Base-by-base conservation (phyloP, 2,329 filamentous ascomycete genomes). In the Trichoderma gracile region DNA sequence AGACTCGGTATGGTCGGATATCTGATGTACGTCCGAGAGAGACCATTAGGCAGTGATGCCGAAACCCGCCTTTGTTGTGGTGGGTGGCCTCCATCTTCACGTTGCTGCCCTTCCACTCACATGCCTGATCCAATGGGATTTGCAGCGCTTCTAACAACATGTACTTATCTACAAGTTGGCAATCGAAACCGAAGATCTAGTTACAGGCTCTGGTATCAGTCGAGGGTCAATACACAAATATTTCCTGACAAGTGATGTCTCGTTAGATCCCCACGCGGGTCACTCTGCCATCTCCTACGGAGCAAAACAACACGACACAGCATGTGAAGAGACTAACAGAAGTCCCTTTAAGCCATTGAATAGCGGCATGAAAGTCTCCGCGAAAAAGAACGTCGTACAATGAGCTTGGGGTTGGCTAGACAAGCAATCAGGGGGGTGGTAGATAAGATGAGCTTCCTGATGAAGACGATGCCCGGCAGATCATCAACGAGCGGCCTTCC, bases 371-470 rank as follows among this genome's bases (percentile, higher is more conserved):
- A 7, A n/a, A 46, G 56, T 59, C 56, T 49, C 45, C 61, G 25
- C 1, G 25, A 14, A 1, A 43, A 50, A 43, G 5, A 27, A 43
- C 21, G 19, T 40, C 40, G 49, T 47, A 40, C 43, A 59, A 42
- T 25, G 49, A 59, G 21, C 19, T 49, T 49, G 30, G 3, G 17
- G 27, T 38, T 38, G 49, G 15, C 15, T 15, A n/a, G 45, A 7
- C 40, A 19, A 38, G 19, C 42, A 15, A 42, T 17, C 5, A 19
- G 17, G 40, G 60, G 33, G 33, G 33, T 27, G 23, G 5, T 15
- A 19, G 45, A 40, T 17, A 47, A 40, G 63, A 65, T 65, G 55
- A 65, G 42, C 55, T 65, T 59, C 63, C 63, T 27, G 42, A 65
- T 65, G 27, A 3, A 55, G 63, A 38, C 27, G n/a, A 14, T 5